Base-by-base conservation (phyloP, 2,329 filamentous ascomycete species). In the Venturia carpophila region DNA sequence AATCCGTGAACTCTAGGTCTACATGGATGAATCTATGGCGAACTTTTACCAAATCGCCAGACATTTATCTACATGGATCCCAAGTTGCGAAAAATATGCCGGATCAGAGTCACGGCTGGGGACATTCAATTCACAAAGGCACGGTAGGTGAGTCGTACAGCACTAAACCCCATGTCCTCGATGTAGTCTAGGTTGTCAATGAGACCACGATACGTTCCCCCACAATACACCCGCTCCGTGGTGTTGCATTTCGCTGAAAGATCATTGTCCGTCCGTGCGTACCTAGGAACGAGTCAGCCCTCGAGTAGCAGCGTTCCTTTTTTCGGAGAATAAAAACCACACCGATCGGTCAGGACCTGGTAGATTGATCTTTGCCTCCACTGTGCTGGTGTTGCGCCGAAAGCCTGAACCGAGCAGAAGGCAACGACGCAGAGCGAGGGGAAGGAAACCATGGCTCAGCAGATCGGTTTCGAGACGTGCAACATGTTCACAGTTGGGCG, bases 151-250 rank as follows among this genome's bases (percentile, higher is more conserved):
- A n/a, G 2, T 17, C 15, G 17, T n/a, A 67, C 75, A 49, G 83
- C 83, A 65, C 81, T 81, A 67, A 85, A 85, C 30, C 83, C 83
- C 80, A 86, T 83, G 58, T 79, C 79, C 70, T 84, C 78, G 71
- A 87, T 87, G 71, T 87, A 87, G 72, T 87, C 84, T 49, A 87
- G 79, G 67, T 83, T 79, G 67, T 82, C 79, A 68, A 81, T 78
- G 39, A 88, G 77, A 7, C 86, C 86, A 63, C 77, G 73, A 70
- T 82, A 88, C 0, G 82, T 84, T 19, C 86, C 86, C 49, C 84
- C 84, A 68, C 86, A 88, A 73, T 86, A 87, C 34, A 72, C 65
- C 2, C 71, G 66, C n/a, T 70, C 67, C 3, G 61, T 67, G 11
- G 73, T 73, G 63, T 76, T 71, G 66, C 77, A 79, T 7, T 21